phyloP scores from a whole-genome alignment of 2,329 filamentous ascomycete species.

The Fusarium coffeatum region DNA sequence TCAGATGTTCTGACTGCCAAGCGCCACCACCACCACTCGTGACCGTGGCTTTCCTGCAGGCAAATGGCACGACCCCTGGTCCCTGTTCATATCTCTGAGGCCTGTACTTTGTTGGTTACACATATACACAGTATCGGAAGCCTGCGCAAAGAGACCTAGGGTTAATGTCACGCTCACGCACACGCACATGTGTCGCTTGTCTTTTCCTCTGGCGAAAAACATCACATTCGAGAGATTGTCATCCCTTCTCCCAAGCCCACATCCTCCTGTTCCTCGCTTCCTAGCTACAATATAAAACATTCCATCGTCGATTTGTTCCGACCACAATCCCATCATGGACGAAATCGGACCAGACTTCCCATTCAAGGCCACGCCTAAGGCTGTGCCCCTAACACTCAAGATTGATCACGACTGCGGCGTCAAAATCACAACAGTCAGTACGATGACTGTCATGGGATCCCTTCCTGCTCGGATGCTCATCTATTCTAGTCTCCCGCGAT shows the following conservation, averaged over 20 bases:
- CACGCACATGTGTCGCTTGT: neutral
- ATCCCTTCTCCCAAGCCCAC: neutral
- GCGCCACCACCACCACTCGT: neutral
- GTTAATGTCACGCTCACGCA: neutral
- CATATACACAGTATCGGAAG: neutral
- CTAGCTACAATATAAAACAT: neutral
- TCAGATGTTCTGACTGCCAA: constrained; percentile 5
- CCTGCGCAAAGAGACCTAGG: neutral
- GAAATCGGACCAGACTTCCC: constrained; percentile 12
- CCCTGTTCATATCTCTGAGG: neutral
- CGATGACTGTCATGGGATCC: neutral
- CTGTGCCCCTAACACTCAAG: constrained; percentile 1
- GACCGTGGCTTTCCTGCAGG: neutral
- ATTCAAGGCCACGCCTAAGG: constrained; percentile 10
- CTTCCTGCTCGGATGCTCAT: constrained; percentile 2
- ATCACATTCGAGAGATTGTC: neutral
- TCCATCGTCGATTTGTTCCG: neutral
- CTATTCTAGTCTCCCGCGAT: constrained; percentile 7
- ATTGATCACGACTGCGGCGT: constrained; percentile 19
- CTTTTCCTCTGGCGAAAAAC: neutral
- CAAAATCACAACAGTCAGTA: constrained; percentile 12
- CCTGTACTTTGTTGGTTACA: constrained; percentile 5
- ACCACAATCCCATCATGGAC: constrained; percentile 3
- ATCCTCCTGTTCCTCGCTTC: neutral
- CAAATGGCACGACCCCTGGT: neutral